A percentile compares a stretch with the other conserved stretches of the same genome.
Conservation (phyloP, 2,329 filamentous ascomycete species). For the Colletotrichum tamarilloi region DNA sequence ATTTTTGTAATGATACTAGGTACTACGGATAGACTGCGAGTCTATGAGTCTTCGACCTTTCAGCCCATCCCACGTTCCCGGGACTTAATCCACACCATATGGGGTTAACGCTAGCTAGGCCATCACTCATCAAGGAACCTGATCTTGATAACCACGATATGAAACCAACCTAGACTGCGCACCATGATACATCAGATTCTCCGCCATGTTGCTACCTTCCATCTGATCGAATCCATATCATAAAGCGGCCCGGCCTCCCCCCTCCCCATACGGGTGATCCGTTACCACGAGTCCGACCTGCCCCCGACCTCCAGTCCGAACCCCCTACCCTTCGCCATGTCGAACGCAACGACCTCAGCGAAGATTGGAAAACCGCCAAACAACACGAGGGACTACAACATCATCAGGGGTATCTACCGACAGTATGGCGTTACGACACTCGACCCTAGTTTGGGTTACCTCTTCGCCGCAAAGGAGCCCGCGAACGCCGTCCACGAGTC, state of each 20-base stretch:
- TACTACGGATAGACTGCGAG: background rate
- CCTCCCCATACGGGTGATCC: background rate
- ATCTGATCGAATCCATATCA: background rate
- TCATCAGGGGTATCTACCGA: constrained; percentile 31
- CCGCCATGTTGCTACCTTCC: background rate
- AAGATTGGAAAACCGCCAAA: constrained; percentile 30
- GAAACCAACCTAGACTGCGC: constrained; percentile 13
- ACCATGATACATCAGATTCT: constrained; percentile 7
- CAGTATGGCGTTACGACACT: constrained; percentile 28
- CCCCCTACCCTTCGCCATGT: constrained; percentile 21
- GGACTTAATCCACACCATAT: background rate
- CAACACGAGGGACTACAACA: constrained; percentile 28
- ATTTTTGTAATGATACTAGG: background rate
- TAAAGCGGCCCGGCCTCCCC: constrained; percentile 18
- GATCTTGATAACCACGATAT: background rate
- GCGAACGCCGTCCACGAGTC: constrained; percentile 23
- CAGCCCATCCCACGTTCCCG: constrained; percentile 8
- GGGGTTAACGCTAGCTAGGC: background rate
- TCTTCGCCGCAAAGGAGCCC: constrained; percentile 21
- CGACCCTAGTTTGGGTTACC: constrained; percentile 24
- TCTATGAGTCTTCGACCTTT: background rate
- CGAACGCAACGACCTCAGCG: constrained; percentile 20
- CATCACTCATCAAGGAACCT: background rate
- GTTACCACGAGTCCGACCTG: background rate
- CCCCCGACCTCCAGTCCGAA: background rate